These are phyloP conservation scores for Phialophora tarda DNA, from an alignment of 2,329 filamentous ascomycete species.

Conservation along the genomic window DNA sequence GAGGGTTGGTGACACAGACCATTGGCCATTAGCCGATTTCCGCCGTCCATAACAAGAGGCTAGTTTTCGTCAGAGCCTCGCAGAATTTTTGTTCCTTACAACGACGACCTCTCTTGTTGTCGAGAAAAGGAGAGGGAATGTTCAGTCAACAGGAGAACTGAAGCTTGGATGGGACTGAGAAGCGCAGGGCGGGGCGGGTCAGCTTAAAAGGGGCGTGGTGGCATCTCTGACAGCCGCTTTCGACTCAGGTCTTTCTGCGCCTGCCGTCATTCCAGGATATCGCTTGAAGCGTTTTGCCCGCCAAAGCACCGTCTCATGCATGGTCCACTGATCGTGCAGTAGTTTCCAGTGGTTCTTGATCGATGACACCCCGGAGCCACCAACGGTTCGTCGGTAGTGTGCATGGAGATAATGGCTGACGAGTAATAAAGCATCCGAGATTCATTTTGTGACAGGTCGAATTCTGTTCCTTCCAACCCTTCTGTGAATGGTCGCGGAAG, in stretches of 20 bases:
- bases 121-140: not conserved
- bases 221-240: slow-evolving; percentile 13
- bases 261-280: slow-evolving; percentile 11
- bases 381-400: not conserved
- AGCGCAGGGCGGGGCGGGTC: slow-evolving; percentile 10
- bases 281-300: slow-evolving; percentile 1
- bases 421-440: slow-evolving; percentile 15
- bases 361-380: slow-evolving; percentile 5
- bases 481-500: slow-evolving; percentile 21
- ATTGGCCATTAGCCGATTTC: slow-evolving; percentile 15
- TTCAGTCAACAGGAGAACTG: not conserved
- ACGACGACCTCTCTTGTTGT: not conserved
- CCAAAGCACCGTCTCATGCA: slow-evolving; percentile 13
- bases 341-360: slow-evolving; percentile 10
- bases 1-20: slow-evolving; percentile 28
- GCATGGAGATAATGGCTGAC: slow-evolving; percentile 3
- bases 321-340: slow-evolving; percentile 1
- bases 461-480: not conserved
- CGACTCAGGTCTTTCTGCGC: slow-evolving; percentile 9
- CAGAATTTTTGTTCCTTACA: not conserved
- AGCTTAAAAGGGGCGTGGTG: slow-evolving; percentile 12
- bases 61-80: slow-evolving; percentile 9
- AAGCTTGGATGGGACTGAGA: slow-evolving; percentile 7
- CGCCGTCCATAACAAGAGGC: slow-evolving; percentile 7
- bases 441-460: slow-evolving; percentile 9